A percentile compares a stretch with the other conserved stretches of the same genome.
phyloP scores from a whole-genome alignment of 352 stramenopile genomes.

The Phytophthora niederhauseri region DNA sequence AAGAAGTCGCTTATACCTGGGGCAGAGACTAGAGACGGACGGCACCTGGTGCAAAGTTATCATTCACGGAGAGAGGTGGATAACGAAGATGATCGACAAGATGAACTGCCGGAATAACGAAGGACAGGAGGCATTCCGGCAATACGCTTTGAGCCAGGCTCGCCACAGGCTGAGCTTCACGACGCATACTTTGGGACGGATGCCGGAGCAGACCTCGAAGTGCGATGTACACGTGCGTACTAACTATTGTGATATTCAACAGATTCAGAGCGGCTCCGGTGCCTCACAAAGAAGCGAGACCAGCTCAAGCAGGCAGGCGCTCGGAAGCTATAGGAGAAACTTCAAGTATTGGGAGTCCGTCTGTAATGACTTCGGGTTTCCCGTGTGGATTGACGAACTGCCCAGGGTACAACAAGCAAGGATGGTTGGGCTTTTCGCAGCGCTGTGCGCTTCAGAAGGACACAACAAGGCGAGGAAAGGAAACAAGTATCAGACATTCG shows the following conservation, averaged over 20 bases:
- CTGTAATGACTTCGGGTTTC: background rate
- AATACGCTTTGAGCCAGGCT: background rate
- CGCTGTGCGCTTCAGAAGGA: background rate
- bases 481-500: background rate
- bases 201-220: background rate
- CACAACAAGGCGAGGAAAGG: background rate
- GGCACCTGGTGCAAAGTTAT: background rate
- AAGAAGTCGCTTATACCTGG: background rate
- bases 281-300: too few species aligned
- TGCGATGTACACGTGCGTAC: background rate
- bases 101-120: background rate
- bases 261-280: too few species aligned
- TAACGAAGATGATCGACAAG: background rate
- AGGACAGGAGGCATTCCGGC: background rate
- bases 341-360: background rate
- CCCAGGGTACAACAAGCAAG: background rate
- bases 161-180: background rate
- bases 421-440: background rate
- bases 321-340: background rate
- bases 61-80: background rate
- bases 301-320: background rate
- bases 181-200: background rate
- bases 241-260: background rate
- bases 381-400: background rate
- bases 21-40: background rate